Base-by-base conservation (phyloP, 2,329 filamentous ascomycete species). In the Daldinia sp. region DNA sequence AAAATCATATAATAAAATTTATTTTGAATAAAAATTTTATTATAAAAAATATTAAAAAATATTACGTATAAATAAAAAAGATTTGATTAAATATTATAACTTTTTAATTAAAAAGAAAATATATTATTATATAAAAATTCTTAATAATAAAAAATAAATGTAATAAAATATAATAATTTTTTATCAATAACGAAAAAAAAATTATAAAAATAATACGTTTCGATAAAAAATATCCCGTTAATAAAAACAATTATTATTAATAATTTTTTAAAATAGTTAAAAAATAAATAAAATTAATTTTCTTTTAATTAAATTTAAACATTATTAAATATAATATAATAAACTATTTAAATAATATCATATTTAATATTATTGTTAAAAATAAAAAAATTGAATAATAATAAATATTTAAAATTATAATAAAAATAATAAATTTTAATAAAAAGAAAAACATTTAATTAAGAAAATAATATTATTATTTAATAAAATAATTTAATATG, bases 311-410 rank as follows among this genome's bases (percentile, higher is more conserved):
- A 41, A 41, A 41, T 41, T 41, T 41, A 41, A 41, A 41, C 6
- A 41, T 41, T 41, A 41, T 41, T 41, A 41, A 41, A 18, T 41
- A 41, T 41, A 41, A 41, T 41, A 41, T 41, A 41, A 41, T 41
- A 41, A 41, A 18, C n/a, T 41, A 41, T 41, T 41, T 41, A 41
- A n/a, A 41, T 18, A 18, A 41, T 41, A 41, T 41, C n/a, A 41
- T 41, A 41, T 41, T 41, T n/a, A 41, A 41, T 41, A 41, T 6
- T n/a, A 41, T 41, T 41, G 6, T 41, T 18, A 41, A 41, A 41
- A 41, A 18, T 41, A 7, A 7, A 18, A 41, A 41, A 41, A 18
- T 41, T 41, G n/a, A 41, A 41, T 41, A 41, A 41, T 41, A 41
- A 41, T 41, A 6, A n/a, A 41, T 41, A 41, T 41, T 41, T 41